phyloP scores from a whole-genome alignment of 1,284 basidiomycete species.

The Ganoderma lucidum region DNA sequence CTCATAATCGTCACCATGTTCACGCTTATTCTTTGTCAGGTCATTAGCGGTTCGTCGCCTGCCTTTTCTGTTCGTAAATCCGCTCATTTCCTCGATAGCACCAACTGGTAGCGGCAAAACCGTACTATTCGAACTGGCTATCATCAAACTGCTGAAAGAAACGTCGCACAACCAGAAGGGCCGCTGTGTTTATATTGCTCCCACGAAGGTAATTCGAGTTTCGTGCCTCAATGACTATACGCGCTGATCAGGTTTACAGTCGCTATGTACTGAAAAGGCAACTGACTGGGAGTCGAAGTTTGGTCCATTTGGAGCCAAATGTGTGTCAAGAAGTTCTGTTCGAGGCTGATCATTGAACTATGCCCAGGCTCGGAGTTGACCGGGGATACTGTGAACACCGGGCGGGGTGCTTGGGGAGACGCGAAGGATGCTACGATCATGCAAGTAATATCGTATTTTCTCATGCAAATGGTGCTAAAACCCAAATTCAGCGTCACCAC shows the following conservation, averaged over 20 bases:
- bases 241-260: conserved; percentile 52
- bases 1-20: background rate
- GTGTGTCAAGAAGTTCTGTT: conserved; percentile 48
- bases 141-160: conserved; percentile 78
- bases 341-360: background rate
- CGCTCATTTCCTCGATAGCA: conserved; percentile 52
- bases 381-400: conserved; percentile 81
- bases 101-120: conserved; percentile 96
- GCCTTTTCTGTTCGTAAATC: conserved; percentile 17
- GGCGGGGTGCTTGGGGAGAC: conserved; percentile 72
- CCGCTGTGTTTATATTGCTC: conserved; percentile 93
- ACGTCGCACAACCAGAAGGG: conserved; percentile 46
- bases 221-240: conserved; percentile 1
- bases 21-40: conserved; percentile 49
- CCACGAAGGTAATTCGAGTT: conserved; percentile 77
- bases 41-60: conserved; percentile 72
- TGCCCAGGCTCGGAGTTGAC: conserved; percentile 85
- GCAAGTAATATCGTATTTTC: conserved; percentile 46
- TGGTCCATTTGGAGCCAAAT: conserved; percentile 74
- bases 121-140: conserved; percentile 91
- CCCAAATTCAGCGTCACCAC: conserved; percentile 72
- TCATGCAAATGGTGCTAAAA: conserved; percentile 4
- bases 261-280: conserved; percentile 86
- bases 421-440: conserved; percentile 81
- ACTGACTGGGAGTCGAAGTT: conserved; percentile 90